Conservation (phyloP, 371 early-diverging fungal species). For the Mucor saturninus region DNA sequence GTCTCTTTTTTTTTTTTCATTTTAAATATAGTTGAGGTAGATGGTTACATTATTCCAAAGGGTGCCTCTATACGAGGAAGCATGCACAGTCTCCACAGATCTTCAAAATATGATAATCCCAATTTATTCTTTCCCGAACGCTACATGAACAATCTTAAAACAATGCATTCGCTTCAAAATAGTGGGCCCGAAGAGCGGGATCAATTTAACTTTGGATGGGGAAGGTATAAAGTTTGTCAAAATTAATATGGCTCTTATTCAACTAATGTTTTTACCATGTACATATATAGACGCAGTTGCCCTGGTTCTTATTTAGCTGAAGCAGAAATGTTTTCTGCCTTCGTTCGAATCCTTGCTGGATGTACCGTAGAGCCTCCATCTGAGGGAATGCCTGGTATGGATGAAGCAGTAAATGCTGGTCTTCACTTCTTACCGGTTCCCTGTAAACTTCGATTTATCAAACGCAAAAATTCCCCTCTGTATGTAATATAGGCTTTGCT, state of each 20-base stretch:
- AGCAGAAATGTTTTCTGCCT: conserved; percentile 6
- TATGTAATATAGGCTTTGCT: no score
- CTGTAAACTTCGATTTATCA: conserved; percentile 9
- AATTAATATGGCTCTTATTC: neutral
- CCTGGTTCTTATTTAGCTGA: conserved; percentile 23
- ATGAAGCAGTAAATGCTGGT: conserved; percentile 6
- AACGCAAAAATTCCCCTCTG: neutral
- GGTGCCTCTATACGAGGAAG: conserved; percentile 11
- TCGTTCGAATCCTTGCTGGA: conserved; percentile 9
- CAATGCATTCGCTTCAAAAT: conserved; percentile 16
- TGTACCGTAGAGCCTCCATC: conserved; percentile 9
- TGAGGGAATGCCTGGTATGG: conserved; percentile 9
- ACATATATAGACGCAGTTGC: conserved; percentile 19
- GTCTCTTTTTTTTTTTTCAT: neutral
- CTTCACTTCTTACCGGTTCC: conserved; percentile 6
- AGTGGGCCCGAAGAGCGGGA: conserved; percentile 19
- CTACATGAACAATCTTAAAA: conserved; percentile 12
- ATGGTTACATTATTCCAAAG: conserved; percentile 25
- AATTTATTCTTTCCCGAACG: conserved; percentile 18
- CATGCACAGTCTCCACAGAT: conserved; percentile 14
- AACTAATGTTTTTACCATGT: neutral
- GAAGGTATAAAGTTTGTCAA: conserved; percentile 5
- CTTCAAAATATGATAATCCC: conserved; percentile 9
- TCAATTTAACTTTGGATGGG: conserved; percentile 31
- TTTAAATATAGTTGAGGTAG: conserved; percentile 10